A percentile compares a stretch with the other conserved stretches of the same genome.
Evolutionary conservation across 345 rosid species (phyloP).

Genomic region (Eucalyptus erythrocorys): DNA sequence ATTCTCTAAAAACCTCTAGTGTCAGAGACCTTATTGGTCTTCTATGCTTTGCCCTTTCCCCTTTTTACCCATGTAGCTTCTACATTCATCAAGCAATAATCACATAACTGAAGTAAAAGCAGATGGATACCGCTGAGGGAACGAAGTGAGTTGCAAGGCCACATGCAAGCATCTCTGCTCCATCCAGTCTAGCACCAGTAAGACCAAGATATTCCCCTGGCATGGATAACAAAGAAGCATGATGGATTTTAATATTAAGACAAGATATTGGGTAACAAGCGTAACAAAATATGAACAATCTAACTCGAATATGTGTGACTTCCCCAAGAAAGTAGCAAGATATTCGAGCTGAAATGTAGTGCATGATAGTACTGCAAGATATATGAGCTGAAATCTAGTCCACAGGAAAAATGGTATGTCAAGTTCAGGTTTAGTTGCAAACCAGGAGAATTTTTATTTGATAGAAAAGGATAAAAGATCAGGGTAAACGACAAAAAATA

Average conservation of each 20-base stretch:
- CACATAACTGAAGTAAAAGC: not conserved
- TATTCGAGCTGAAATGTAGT: not conserved
- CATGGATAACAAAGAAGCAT: not conserved
- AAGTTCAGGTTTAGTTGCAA: not conserved
- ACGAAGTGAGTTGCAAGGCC: constrained; percentile 90
- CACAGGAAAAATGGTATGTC: not conserved
- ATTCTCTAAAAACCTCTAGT: not conserved
- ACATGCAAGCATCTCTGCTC: constrained; percentile 77
- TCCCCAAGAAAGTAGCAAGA: not conserved
- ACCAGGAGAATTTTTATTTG: not conserved
- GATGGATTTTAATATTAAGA: not conserved
- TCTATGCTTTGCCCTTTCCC: not conserved
- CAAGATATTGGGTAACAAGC: not conserved
- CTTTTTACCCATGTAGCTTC: not conserved
- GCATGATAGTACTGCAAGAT: not conserved
- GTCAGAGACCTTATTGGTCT: not conserved
- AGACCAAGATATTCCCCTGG: constrained; percentile 77
- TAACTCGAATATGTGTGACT: not conserved
- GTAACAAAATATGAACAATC: not conserved
- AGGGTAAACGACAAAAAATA: not conserved
- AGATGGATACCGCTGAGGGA: constrained; percentile 39
- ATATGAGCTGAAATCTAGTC: not conserved
- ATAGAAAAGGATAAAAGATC: not conserved
- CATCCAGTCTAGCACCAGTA: constrained; percentile 65
- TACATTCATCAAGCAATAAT: not conserved